These are phyloP conservation scores for Xylaria sp. DNA, from an alignment of 2,329 filamentous ascomycete genomes.

Conservation along the genomic window DNA sequence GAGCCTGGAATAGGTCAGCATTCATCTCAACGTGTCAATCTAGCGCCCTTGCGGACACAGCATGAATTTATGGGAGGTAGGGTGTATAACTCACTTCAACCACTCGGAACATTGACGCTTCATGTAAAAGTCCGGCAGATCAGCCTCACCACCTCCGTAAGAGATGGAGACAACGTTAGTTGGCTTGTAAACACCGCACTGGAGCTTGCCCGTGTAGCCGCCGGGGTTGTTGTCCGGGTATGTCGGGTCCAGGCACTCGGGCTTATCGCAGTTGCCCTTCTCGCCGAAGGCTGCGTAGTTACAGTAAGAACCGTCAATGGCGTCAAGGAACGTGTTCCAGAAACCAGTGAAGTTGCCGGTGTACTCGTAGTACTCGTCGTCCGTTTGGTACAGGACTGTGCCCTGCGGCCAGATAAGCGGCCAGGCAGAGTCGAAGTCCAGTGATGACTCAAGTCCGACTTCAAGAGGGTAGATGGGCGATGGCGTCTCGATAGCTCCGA, in stretches of 20 bases:
- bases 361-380: constrained; percentile 44
- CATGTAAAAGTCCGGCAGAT: constrained; percentile 37
- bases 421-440: constrained; percentile 42
- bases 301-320: constrained; percentile 43
- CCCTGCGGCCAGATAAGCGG: constrained; percentile 41
- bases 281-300: constrained; percentile 40
- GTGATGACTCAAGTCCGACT: constrained; percentile 41
- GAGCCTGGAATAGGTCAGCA: constrained; percentile 26
- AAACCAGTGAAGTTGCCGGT: constrained; percentile 48
- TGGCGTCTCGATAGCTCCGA: constrained; percentile 41
- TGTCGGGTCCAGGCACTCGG: constrained; percentile 37
- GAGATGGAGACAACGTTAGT: constrained; percentile 40
- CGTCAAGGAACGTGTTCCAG: constrained; percentile 40
- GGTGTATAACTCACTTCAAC: constrained; percentile 33
- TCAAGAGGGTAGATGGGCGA: constrained; percentile 38
- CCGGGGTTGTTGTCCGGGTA: constrained; percentile 37
- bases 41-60: not conserved
- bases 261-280: constrained; percentile 39
- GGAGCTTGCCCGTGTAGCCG: constrained; percentile 36
- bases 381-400: constrained; percentile 40
- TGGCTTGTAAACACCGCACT: constrained; percentile 39
- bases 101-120: constrained; percentile 38
- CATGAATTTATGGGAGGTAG: constrained; percentile 37
- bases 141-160: constrained; percentile 35
- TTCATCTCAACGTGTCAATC: not conserved